Conservation (phyloP, 164 flowering plant genomes). For the Umbilicus rupestris region DNA sequence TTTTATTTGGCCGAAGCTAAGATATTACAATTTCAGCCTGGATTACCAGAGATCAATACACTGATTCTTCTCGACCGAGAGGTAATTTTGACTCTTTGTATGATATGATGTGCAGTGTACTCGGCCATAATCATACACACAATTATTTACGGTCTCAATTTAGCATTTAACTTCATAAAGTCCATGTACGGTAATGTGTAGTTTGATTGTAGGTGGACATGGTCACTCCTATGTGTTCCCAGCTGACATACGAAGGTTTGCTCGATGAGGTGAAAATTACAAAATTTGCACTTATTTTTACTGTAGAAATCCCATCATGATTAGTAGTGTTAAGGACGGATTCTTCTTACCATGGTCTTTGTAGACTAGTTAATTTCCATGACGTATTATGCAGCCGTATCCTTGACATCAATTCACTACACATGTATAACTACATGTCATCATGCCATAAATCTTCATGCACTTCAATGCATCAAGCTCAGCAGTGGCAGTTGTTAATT, state of each 20-base stretch:
- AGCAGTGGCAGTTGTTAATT: background rate
- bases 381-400: background rate
- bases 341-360: background rate
- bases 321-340: background rate
- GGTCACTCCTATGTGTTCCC: conserved; percentile 94
- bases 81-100: conserved; percentile 29
- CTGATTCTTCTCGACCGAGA: conserved; percentile 85
- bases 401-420: background rate
- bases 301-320: background rate
- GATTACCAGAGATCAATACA: conserved; percentile 72
- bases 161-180: background rate
- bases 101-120: background rate
- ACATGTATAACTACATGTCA: background rate
- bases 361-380: background rate
- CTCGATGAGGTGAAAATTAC: conserved; percentile 68
- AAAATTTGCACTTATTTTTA: background rate
- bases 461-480: background rate
- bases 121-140: background rate
- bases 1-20: background rate
- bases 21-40: conserved; percentile 35
- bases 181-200: background rate
- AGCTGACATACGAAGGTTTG: conserved; percentile 91
- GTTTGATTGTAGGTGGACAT: conserved; percentile 71
- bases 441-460: background rate
- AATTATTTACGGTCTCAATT: background rate